Base-by-base conservation (phyloP, 2,329 filamentous ascomycete species). In the Cytospora chrysosperma region DNA sequence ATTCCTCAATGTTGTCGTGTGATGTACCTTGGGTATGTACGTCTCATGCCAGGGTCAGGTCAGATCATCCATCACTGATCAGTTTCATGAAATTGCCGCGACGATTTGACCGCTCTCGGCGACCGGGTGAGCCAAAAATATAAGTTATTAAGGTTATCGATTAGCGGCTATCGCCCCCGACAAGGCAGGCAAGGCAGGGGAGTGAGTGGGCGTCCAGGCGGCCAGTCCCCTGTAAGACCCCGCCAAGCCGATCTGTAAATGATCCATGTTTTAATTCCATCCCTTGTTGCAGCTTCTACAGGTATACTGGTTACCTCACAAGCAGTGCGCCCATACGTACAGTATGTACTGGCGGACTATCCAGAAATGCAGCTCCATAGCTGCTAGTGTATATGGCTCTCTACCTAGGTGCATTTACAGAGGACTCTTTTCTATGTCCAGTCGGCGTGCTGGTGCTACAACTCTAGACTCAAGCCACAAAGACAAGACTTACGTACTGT, bases 121-220 rank as follows among this genome's bases (percentile, higher is more conserved):
- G 57, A 71, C 61, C 24, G 56, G 24, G n/a, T 59, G 61, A 54
- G 61, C 64, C 55, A 59, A 72, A 50, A 43, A 34, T 61, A 64
- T 61, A 64, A 19, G 43, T 53, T 62, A 65, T 53, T 62, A 65
- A 65, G 63, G 59, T 65, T 65, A 65, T 65, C 63, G 19, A 52
- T 63, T 65, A 65, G 55, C 63, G 43, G 43, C 9, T 47, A 47
- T 47, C 43, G 43, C 43, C 21, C 43, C 21, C 43, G n/a, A 24
- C n/a, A 24, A 2, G 19, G 4, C 37, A 15, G 37, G 4, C 37
- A 15, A 17, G 15, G 15, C 2, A 6, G 15, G n/a, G n/a, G 43
- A n/a, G 19, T 19, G 32, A 12, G 12, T 12, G 32, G 32, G n/a
- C n/a, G n/a, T n/a, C n/a, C n/a, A n/a, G 32, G 32, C 32, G 32